Conservation (phyloP, 2,329 filamentous ascomycete species). For the Chrysoporthe cubensis region DNA sequence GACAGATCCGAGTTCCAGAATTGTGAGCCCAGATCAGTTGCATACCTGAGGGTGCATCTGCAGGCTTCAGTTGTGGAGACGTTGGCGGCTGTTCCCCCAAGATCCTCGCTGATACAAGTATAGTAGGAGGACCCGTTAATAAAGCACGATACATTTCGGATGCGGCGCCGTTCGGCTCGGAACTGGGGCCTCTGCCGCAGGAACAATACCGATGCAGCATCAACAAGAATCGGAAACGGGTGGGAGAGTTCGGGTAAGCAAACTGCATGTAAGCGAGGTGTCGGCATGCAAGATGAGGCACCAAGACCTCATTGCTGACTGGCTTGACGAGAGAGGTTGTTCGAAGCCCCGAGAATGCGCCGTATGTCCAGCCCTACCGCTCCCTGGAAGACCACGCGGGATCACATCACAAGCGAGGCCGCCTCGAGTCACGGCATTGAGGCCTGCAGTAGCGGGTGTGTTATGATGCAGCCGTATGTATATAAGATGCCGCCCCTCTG, state of each 20-base stretch:
- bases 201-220: neutral
- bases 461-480: neutral
- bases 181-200: neutral
- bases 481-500: neutral
- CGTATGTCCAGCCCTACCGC: constrained; percentile 8
- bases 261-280: neutral
- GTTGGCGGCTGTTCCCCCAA: neutral
- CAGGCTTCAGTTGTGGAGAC: neutral
- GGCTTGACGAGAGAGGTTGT: constrained; percentile 1
- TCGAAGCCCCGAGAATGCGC: constrained; percentile 3
- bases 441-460: constrained; percentile 1
- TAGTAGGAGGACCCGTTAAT: neutral
- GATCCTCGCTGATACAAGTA: neutral
- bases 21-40: neutral
- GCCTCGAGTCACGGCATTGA: neutral
- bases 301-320: constrained; percentile 9
- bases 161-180: neutral
- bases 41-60: neutral
- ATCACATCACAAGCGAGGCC: constrained; percentile 3
- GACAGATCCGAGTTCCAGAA: neutral
- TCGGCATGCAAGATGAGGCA: constrained; percentile 10
- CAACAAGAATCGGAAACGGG: neutral
- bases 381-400: constrained; percentile 1
- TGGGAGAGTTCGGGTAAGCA: neutral
- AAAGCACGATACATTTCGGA: neutral